Percentiles rank a stretch among this genome's conserved stretches.
phyloP scores from a whole-genome alignment of 495 filamentous ascomycete species.

The Penicillium fimorum region DNA sequence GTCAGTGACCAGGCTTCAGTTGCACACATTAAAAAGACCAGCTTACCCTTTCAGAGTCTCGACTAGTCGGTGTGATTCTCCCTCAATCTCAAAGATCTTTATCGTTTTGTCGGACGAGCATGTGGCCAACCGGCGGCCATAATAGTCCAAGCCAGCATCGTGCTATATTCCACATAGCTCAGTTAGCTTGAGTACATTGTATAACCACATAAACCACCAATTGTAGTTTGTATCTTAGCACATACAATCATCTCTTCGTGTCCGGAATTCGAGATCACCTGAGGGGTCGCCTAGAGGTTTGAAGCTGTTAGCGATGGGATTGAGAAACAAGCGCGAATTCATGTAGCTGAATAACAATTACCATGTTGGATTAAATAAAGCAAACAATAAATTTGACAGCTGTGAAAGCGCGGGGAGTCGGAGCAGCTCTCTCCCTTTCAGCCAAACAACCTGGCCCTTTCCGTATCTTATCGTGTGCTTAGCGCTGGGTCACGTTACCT shows the following conservation, averaged over 20 bases:
- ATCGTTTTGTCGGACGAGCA: conserved; percentile 98
- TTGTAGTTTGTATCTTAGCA: conserved; percentile 24
- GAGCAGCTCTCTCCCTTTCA: conserved; percentile 10
- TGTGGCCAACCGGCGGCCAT: conserved; percentile 92
- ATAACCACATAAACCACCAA: background rate
- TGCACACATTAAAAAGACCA: background rate
- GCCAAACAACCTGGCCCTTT: conserved; percentile 37
- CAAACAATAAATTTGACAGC: conserved; percentile 5
- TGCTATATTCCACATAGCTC: conserved; percentile 55
- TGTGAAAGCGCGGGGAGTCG: conserved; percentile 6
- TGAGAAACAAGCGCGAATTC: background rate
- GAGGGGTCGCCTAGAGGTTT: conserved; percentile 56
- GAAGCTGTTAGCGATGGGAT: conserved; percentile 17
- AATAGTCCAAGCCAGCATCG: conserved; percentile 97
- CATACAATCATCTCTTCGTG: conserved; percentile 99
- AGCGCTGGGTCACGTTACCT: conserved; percentile 24
- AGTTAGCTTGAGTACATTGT: conserved; percentile 12
- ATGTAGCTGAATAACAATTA: conserved; percentile 3
- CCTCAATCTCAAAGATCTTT: conserved; percentile 98
- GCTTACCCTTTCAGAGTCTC: conserved; percentile 93
- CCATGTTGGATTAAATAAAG: conserved; percentile 20
- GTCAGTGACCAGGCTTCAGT: conserved; percentile 4
- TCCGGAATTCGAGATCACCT: conserved; percentile 85
- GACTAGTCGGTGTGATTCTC: conserved; percentile 82
- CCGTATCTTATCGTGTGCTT: conserved; percentile 39